Conservation (phyloP, 768 basidiomycete species). For the Paxillus involutus region DNA sequence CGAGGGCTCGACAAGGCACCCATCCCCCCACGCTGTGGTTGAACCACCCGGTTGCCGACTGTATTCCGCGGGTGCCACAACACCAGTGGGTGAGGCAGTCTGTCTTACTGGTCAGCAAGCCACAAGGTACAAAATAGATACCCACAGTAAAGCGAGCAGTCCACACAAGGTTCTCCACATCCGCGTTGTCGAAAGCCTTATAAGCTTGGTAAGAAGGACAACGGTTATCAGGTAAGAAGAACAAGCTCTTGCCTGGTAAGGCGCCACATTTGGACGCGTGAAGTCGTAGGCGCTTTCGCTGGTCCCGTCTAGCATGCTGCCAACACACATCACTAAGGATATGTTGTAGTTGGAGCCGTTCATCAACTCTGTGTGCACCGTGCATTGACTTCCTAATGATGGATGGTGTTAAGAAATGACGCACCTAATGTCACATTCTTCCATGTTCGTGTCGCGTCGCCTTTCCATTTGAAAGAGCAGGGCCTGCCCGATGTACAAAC, state of each 20-base stretch:
- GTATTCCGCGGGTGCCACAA: slow-evolving; percentile 24
- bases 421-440: slow-evolving; percentile 38
- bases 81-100: slow-evolving; percentile 36
- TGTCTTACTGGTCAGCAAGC: slow-evolving; percentile 1
- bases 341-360: slow-evolving; percentile 38
- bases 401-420: background rate
- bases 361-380: slow-evolving; percentile 33
- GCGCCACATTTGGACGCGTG: slow-evolving; percentile 38
- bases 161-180: slow-evolving; percentile 27
- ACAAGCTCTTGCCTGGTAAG: slow-evolving; percentile 33
- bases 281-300: slow-evolving; percentile 34
- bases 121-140: background rate
- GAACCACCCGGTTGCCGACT: slow-evolving; percentile 35
- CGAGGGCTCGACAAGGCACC: slow-evolving; percentile 10
- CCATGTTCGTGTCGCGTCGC: slow-evolving; percentile 32
- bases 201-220: background rate
- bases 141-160: slow-evolving; percentile 40
- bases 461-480: slow-evolving; percentile 36
- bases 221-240: background rate
- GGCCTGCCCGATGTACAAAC: slow-evolving; percentile 31
- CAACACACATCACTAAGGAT: slow-evolving; percentile 31
- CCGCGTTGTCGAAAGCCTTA: slow-evolving; percentile 32
- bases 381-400: background rate
- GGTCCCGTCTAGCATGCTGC: slow-evolving; percentile 32
- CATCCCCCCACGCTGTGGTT: slow-evolving; percentile 37